Evolutionary conservation across 225 moss, liverwort and hornwort species (phyloP).

Genomic region (Ulota crispa): DNA sequence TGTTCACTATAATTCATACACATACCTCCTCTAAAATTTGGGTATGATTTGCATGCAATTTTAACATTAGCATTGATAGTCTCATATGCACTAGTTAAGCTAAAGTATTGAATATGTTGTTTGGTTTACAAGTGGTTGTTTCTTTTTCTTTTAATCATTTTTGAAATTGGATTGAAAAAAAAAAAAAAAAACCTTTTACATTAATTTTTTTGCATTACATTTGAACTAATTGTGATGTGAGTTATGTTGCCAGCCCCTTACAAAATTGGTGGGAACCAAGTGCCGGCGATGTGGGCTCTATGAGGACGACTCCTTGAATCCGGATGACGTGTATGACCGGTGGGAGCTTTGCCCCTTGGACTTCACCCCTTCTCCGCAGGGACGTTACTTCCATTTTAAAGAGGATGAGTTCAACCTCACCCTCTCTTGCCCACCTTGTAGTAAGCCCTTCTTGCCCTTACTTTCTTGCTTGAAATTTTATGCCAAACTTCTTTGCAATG

Average conservation of each 20-base stretch:
- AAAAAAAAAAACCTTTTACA: fast-evolving
- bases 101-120: too few species aligned
- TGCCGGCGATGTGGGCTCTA: conserved; percentile 77
- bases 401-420: conserved; percentile 67
- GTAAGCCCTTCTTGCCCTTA: conserved; percentile 1
- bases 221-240: not conserved
- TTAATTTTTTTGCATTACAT: not conserved
- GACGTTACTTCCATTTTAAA: conserved; percentile 32
- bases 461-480: not conserved
- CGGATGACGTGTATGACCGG: conserved; percentile 60
- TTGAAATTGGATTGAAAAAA: not conserved
- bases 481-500: not conserved
- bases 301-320: conserved; percentile 63
- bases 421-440: conserved; percentile 49
- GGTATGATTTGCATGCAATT: too few species aligned
- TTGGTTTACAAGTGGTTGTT: too few species aligned
- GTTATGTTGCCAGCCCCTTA: conserved; percentile 49
- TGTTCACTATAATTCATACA: too few species aligned
- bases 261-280: conserved; percentile 55
- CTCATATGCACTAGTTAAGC: too few species aligned
- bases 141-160: not conserved
- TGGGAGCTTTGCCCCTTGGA: conserved; percentile 74
- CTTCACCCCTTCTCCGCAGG: conserved; percentile 42
- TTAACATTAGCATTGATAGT: too few species aligned
- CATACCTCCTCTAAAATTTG: too few species aligned